phyloP scores from a whole-genome alignment of 139 green algal genomes.

The Micromonas pusilla region DNA sequence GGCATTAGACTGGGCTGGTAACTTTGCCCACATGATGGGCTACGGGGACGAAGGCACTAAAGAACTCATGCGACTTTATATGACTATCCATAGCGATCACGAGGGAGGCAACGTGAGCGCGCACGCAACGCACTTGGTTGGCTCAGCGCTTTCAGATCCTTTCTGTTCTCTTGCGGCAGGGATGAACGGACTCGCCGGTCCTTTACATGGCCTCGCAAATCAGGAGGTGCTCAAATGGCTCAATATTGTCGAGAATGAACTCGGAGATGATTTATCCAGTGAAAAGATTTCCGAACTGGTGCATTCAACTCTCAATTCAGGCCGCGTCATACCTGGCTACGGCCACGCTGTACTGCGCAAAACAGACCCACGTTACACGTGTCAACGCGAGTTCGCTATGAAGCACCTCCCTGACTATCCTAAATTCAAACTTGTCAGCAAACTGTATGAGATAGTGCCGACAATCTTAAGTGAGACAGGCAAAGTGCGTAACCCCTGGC shows the following conservation, averaged over 20 bases:
- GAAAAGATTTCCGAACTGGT: conserved; percentile 82
- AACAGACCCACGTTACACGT: conserved; percentile 92
- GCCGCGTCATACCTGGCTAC: conserved; percentile 89
- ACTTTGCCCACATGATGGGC: conserved; percentile 94
- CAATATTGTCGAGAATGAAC: conserved; percentile 54
- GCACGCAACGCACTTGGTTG: conserved; percentile 90
- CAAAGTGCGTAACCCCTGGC: conserved; percentile 98
- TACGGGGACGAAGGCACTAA: conserved; percentile 51
- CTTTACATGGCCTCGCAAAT: conserved; percentile 95
- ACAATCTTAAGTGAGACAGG: conserved; percentile 76
- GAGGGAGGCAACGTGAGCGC: conserved; percentile 92
- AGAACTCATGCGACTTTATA: conserved; percentile 96
- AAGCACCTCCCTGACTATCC: conserved; percentile 89
- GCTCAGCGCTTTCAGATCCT: conserved; percentile 85
- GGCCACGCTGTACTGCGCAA: conserved; percentile 95
- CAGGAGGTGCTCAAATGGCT: conserved; percentile 94
- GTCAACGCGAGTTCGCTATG: conserved; percentile 84
- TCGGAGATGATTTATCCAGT: conserved; percentile 69
- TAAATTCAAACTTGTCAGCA: conserved; percentile 82
- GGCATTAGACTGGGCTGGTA: conserved; percentile 86
- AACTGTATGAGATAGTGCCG: conserved; percentile 76
- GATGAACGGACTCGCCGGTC: conserved; percentile 90
- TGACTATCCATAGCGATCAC: conserved; percentile 86
- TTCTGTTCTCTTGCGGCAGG: conserved; percentile 90
- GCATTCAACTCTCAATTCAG: conserved; percentile 78